phyloP scores from a whole-genome alignment of 192 early-diverging fungal genomes.

The Coemansia guatemalensis region DNA sequence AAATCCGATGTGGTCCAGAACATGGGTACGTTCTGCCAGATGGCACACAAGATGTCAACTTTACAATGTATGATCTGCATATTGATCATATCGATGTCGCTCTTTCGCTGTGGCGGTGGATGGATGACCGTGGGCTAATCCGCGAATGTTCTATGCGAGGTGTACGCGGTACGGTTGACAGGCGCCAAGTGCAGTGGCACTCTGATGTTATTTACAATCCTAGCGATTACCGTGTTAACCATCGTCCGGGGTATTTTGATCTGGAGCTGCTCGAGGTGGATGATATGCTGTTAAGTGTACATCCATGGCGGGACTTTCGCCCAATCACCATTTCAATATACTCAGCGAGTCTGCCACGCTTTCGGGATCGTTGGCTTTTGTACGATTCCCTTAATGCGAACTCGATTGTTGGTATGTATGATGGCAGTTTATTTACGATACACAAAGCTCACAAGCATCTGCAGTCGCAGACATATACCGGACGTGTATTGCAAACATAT shows the following conservation, averaged over 20 bases:
- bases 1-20: conserved; percentile 54
- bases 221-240: conserved; percentile 57
- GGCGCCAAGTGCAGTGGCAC: conserved; percentile 78
- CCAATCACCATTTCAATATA: conserved; percentile 88
- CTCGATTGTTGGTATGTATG: conserved; percentile 87
- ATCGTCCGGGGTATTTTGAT: conserved; percentile 81
- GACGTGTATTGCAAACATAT: background rate
- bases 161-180: conserved; percentile 84
- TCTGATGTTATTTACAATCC: conserved; percentile 61
- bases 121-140: conserved; percentile 83
- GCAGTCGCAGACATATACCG: background rate
- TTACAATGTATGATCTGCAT: conserved; percentile 84
- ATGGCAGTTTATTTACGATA: conserved; percentile 92
- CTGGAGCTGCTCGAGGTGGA: conserved; percentile 79
- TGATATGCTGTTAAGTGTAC: conserved; percentile 84
- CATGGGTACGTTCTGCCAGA: conserved; percentile 25
- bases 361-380: conserved; percentile 91
- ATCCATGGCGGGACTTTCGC: conserved; percentile 72
- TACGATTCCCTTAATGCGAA: conserved; percentile 89
- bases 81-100: conserved; percentile 81
- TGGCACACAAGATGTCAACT: conserved; percentile 66
- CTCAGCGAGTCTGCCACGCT: conserved; percentile 73
- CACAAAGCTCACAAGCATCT: conserved; percentile 79
- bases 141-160: conserved; percentile 82
- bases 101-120: conserved; percentile 83